These are phyloP conservation scores for Hypoxylon fragiforme DNA, from an alignment of 495 filamentous ascomycete species.

Conservation along the genomic window DNA sequence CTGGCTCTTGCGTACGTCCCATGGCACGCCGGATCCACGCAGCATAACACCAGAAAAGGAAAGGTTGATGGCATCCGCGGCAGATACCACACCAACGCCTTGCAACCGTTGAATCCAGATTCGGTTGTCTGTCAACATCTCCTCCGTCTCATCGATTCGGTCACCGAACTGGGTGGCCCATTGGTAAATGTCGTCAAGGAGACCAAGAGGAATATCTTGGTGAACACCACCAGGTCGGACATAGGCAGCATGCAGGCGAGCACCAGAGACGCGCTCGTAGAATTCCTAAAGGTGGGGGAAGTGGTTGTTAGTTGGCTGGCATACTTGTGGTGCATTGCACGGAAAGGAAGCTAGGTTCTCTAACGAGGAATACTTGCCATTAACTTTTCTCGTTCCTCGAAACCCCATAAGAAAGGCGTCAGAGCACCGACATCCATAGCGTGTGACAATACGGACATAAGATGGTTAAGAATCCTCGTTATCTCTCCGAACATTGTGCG, in stretches of 20 bases:
- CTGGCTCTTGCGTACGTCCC: slow-evolving; percentile 92
- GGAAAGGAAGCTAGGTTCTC: no score
- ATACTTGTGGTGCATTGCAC: no score
- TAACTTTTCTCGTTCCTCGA: slow-evolving; percentile 99
- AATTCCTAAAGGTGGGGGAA: slow-evolving; percentile 79
- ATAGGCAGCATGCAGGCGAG: slow-evolving; percentile 97
- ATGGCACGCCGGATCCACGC: slow-evolving; percentile 93
- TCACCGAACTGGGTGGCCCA: slow-evolving; percentile 99
- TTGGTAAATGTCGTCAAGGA: slow-evolving; percentile 99
- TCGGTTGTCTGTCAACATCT: slow-evolving; percentile 97
- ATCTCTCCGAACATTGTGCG: slow-evolving; percentile 96
- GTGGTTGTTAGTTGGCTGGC: slow-evolving; percentile 1
- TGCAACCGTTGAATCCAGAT: slow-evolving; percentile 96
- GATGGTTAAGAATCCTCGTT: slow-evolving; percentile 91
- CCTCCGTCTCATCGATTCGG: slow-evolving; percentile 98
- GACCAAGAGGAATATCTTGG: slow-evolving; percentile 90
- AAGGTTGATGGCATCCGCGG: slow-evolving; percentile 91
- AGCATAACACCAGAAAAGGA: slow-evolving; percentile 98
- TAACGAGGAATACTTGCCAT: no score
- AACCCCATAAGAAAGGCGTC: slow-evolving; percentile 99
- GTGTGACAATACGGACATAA: slow-evolving; percentile 97
- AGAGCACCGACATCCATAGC: slow-evolving; percentile 99
- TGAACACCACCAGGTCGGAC: slow-evolving; percentile 96
- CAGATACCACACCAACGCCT: slow-evolving; percentile 87
- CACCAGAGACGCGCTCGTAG: slow-evolving; percentile 98